These are phyloP conservation scores for Debaryomyces maramus DNA, from an alignment of 805 yeast genomes.

Conservation along the genomic window DNA sequence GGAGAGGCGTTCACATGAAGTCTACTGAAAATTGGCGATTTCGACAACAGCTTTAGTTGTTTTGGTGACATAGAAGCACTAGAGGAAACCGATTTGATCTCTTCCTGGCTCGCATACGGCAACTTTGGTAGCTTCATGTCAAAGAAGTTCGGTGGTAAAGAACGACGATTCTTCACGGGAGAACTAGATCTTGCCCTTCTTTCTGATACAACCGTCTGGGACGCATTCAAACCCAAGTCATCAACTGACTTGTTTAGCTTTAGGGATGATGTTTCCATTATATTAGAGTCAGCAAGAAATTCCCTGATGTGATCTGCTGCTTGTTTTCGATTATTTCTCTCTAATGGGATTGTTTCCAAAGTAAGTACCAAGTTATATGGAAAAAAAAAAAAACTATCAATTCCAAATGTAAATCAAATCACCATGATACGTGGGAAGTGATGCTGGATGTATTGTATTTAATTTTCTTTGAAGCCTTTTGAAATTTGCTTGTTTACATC, in stretches of 20 bases:
- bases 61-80: slow-evolving; percentile 17
- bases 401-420: too few relatives aligned
- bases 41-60: slow-evolving; percentile 28
- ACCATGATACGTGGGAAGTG: too few relatives aligned
- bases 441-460: too few relatives aligned
- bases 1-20: slow-evolving; percentile 32
- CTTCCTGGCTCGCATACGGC: slow-evolving; percentile 21
- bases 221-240: slow-evolving; percentile 4
- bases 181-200: slow-evolving; percentile 36
- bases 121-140: slow-evolving; percentile 21
- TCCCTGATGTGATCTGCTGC: too few relatives aligned
- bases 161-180: slow-evolving; percentile 33
- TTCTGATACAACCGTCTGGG: slow-evolving; percentile 4
- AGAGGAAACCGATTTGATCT: slow-evolving; percentile 26
- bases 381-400: too few relatives aligned
- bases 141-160: slow-evolving; percentile 20
- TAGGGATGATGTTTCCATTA: too few relatives aligned
- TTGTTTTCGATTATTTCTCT: too few relatives aligned
- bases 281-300: too few relatives aligned
- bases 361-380: too few relatives aligned
- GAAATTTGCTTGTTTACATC: too few relatives aligned
- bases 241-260: slow-evolving; percentile 5
- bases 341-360: too few relatives aligned
- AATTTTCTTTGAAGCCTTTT: too few relatives aligned
- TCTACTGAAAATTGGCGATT: slow-evolving; percentile 36